Evolutionary conservation across 2,329 filamentous ascomycete species (phyloP).

Genomic region (Aureobasidium uvarum): DNA sequence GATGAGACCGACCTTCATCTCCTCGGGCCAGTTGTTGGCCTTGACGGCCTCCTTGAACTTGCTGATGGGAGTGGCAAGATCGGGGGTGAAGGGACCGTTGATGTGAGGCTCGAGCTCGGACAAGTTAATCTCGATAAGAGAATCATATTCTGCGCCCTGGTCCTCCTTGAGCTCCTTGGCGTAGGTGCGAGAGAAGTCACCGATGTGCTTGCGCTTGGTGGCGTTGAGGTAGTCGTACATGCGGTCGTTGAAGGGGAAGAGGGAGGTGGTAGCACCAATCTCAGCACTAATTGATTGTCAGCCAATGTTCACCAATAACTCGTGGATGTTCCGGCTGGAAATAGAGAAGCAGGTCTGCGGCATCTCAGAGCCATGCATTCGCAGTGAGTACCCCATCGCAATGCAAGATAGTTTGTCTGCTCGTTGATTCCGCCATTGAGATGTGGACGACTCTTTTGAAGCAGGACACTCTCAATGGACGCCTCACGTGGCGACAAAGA

Average conservation of each 20-base stretch:
- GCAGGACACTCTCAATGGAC: neutral
- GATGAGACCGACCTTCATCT: slow-evolving; percentile 94
- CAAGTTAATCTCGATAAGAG: slow-evolving; percentile 95
- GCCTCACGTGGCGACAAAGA: neutral
- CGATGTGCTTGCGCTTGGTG: slow-evolving; percentile 87
- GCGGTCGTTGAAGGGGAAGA: slow-evolving; percentile 97
- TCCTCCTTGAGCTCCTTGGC: slow-evolving; percentile 83
- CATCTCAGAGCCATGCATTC: neutral
- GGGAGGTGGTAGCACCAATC: slow-evolving; percentile 81
- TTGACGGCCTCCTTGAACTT: slow-evolving; percentile 95
- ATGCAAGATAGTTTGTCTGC: neutral
- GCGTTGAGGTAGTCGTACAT: slow-evolving; percentile 95
- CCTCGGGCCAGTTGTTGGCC: slow-evolving; percentile 92
- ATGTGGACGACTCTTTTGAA: neutral
- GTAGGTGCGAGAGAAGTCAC: slow-evolving; percentile 82
- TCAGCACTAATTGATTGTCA: slow-evolving; percentile 50
- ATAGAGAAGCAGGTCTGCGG: neutral
- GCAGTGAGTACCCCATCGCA: neutral
- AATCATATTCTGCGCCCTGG: slow-evolving; percentile 89
- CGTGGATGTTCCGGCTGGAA: neutral
- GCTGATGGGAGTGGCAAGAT: slow-evolving; percentile 95
- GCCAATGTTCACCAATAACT: neutral
- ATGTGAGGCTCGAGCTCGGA: slow-evolving; percentile 94
- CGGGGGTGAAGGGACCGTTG: slow-evolving; percentile 98
- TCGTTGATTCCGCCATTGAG: neutral